These are phyloP conservation scores for Orobanche coerulescens DNA, from an alignment of 257 asterid species.

Conservation along the genomic window DNA sequence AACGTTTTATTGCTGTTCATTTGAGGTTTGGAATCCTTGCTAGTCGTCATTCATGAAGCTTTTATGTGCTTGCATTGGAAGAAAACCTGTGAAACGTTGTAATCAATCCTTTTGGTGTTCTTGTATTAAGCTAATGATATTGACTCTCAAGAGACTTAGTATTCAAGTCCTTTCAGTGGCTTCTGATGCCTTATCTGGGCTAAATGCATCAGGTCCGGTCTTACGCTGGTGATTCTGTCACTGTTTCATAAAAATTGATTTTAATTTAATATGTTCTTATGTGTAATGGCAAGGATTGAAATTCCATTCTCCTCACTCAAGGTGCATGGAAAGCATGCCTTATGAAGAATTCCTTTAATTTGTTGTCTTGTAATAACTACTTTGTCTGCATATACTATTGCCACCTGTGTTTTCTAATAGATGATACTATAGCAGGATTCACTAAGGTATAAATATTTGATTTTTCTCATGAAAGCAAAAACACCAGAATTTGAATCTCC, in stretches of 20 bases:
- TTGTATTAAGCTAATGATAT: background rate
- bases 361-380: background rate
- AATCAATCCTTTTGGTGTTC: background rate
- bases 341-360: background rate
- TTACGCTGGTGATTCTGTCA: background rate
- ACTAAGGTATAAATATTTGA: no score
- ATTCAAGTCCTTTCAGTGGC: background rate
- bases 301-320: background rate
- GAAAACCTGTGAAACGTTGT: background rate
- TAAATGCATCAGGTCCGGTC: background rate
- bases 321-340: background rate
- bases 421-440: background rate
- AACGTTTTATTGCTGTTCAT: slow-evolving; percentile 86
- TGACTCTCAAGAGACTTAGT: background rate
- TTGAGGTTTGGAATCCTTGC: slow-evolving; percentile 55
- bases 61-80: slow-evolving; percentile 19
- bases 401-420: background rate
- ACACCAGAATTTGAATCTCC: background rate
- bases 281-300: background rate
- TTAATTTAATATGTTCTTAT: background rate
- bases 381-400: background rate
- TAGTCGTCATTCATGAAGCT: background rate
- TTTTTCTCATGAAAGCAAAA: no score
- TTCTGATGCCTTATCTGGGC: background rate
- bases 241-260: background rate